Evolutionary conservation across 108 stramenopile species (phyloP).

Genomic region (Cyclotella kingstonii): DNA sequence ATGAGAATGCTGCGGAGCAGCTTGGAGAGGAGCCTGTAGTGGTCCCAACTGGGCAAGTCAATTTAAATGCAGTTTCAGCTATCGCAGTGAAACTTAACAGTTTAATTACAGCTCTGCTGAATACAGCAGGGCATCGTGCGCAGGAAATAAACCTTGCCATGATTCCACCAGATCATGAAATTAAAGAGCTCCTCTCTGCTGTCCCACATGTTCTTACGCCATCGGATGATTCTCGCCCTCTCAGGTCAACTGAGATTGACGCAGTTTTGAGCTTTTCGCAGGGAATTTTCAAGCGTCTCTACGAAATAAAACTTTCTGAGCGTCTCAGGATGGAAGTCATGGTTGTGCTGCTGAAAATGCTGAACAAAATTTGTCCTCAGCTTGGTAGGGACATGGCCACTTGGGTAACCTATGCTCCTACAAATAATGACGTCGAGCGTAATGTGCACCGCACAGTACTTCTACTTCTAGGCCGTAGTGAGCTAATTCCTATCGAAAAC

Average conservation of each 20-base stretch:
- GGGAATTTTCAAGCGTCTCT: conserved; percentile 95
- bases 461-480: conserved; percentile 83
- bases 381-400: conserved; percentile 86
- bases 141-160: conserved; percentile 81
- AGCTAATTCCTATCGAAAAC: conserved; percentile 73
- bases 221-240: conserved; percentile 41
- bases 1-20: background rate
- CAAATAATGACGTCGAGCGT: conserved; percentile 80
- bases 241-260: conserved; percentile 78
- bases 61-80: conserved; percentile 65
- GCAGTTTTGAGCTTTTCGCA: conserved; percentile 89
- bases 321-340: conserved; percentile 86
- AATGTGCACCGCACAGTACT: conserved; percentile 89
- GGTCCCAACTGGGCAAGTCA: conserved; percentile 45
- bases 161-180: conserved; percentile 92
- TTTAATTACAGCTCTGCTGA: conserved; percentile 66
- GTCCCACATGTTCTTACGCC: conserved; percentile 77
- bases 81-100: conserved; percentile 78
- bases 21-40: conserved; percentile 3
- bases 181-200: conserved; percentile 81
- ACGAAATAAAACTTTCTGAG: conserved; percentile 85
- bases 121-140: conserved; percentile 78
- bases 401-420: conserved; percentile 91
- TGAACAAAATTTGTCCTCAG: conserved; percentile 81
- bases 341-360: conserved; percentile 83